These are phyloP conservation scores for Fusarium humuli DNA, from an alignment of 2,329 filamentous ascomycete species.

Conservation along the genomic window DNA sequence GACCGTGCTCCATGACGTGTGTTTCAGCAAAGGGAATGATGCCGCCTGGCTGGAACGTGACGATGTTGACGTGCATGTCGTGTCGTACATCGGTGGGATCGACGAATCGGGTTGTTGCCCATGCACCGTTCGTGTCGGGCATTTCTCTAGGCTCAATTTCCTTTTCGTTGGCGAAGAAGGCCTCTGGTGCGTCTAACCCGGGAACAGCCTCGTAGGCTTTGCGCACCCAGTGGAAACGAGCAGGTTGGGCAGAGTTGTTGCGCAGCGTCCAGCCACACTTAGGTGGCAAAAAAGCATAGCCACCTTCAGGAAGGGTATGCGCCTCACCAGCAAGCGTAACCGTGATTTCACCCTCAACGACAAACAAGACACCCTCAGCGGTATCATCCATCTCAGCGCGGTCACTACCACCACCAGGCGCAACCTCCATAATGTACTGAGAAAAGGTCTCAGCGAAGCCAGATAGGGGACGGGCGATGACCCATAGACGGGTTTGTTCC, in stretches of 20 bases:
- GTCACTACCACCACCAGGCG: constrained; percentile 24
- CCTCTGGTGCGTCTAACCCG: constrained; percentile 18
- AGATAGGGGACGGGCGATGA: constrained; percentile 26
- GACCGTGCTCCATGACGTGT: constrained; percentile 32
- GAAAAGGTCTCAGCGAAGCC: constrained; percentile 34
- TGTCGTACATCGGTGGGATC: constrained; percentile 22
- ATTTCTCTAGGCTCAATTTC: constrained; percentile 19
- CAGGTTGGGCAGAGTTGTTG: constrained; percentile 17
- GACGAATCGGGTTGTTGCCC: constrained; percentile 29
- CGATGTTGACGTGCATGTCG: constrained; percentile 33
- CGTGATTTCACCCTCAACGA: constrained; percentile 26
- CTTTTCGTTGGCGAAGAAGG: constrained; percentile 28
- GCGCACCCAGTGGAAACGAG: constrained; percentile 31
- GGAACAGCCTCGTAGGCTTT: constrained; percentile 28
- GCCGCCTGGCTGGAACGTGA: constrained; percentile 27
- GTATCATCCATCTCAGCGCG: constrained; percentile 26
- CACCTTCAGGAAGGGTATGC: constrained; percentile 16
- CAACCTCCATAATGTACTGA: constrained; percentile 34
- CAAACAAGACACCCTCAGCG: constrained; percentile 26
- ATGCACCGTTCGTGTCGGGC: constrained; percentile 30
- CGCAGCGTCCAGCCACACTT: constrained; percentile 31
- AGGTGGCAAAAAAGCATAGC: constrained; percentile 28
- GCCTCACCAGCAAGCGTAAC: constrained; percentile 14
- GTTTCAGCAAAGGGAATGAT: constrained; percentile 30
- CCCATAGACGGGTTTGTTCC: constrained; percentile 31